Conservation (phyloP, 2,329 filamentous ascomycete genomes). For the Diplocarpon mali region DNA sequence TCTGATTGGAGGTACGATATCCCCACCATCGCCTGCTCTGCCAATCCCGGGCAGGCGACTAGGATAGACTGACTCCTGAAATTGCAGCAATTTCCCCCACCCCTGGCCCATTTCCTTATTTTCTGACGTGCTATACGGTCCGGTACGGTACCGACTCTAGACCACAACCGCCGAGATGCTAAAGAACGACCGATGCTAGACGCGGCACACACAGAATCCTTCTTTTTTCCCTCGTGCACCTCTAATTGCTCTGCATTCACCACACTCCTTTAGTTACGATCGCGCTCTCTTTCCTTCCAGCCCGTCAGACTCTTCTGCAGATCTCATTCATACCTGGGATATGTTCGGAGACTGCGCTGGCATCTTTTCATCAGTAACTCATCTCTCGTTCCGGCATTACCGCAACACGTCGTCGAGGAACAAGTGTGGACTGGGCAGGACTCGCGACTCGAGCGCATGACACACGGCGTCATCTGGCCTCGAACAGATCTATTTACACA, state of each 20-base stretch:
- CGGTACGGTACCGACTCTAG: too few relatives aligned
- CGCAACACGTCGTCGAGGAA: slow-evolving; percentile 3
- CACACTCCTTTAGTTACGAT: slow-evolving; percentile 3
- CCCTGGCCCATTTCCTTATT: neutral
- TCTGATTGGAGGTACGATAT: neutral
- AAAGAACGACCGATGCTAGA: neutral
- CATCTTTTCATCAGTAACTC: neutral
- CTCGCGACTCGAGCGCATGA: neutral
- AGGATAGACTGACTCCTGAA: slow-evolving; percentile 1
- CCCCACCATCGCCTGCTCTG: neutral
- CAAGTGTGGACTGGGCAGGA: neutral
- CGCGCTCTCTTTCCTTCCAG: neutral
- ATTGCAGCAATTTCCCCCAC: slow-evolving; percentile 9
- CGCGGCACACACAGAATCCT: neutral
- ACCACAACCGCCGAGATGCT: neutral
- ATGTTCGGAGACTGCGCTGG: slow-evolving; percentile 5
- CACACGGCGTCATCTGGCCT: slow-evolving; percentile 2
- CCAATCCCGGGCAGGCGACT: neutral
- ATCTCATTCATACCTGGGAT: slow-evolving; percentile 5
- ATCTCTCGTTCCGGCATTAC: neutral
- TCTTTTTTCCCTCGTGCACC: neutral
- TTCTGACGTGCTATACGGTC: too few relatives aligned
- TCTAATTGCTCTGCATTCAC: neutral
- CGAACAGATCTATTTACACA: slow-evolving; percentile 4
- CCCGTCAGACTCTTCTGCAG: neutral